phyloP scores from a whole-genome alignment of 108 stramenopile genomes.

The Pseudonitzschia pungens region DNA sequence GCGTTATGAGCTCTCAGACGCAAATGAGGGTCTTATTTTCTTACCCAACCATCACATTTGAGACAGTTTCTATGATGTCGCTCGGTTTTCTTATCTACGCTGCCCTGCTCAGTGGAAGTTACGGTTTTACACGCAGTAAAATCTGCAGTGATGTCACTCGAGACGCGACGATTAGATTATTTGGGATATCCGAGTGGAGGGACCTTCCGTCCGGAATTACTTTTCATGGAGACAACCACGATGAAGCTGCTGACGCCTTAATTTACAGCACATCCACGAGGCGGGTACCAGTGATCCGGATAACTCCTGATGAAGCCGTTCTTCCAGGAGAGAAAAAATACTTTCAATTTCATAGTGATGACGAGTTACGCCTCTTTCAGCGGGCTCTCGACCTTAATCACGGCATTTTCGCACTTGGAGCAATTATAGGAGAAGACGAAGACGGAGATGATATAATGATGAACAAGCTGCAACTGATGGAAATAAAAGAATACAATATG shows the following conservation, averaged over 20 bases:
- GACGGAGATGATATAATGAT: slow-evolving; percentile 17
- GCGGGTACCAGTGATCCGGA: not conserved
- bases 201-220: not conserved
- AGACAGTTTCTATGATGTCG: no score
- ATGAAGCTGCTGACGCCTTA: not conserved
- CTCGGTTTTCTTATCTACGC: no score
- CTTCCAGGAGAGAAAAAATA: slow-evolving; percentile 25
- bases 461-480: slow-evolving; percentile 19
- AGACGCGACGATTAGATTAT: not conserved
- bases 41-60: no score
- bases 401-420: slow-evolving; percentile 24
- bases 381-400: slow-evolving; percentile 22
- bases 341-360: slow-evolving; percentile 19
- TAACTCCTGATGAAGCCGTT: slow-evolving; percentile 1
- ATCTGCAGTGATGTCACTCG: no score
- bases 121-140: no score
- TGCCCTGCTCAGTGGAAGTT: no score
- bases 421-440: slow-evolving; percentile 5
- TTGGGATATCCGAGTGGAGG: slow-evolving; percentile 20
- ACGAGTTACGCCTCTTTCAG: slow-evolving; percentile 30
- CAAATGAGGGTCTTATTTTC: no score
- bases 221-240: not conserved
- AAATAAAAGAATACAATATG: slow-evolving; percentile 28
- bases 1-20: no score
- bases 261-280: not conserved